Evolutionary conservation across 257 asterid genomes (phyloP).

Genomic region (Linaria vulgaris): DNA sequence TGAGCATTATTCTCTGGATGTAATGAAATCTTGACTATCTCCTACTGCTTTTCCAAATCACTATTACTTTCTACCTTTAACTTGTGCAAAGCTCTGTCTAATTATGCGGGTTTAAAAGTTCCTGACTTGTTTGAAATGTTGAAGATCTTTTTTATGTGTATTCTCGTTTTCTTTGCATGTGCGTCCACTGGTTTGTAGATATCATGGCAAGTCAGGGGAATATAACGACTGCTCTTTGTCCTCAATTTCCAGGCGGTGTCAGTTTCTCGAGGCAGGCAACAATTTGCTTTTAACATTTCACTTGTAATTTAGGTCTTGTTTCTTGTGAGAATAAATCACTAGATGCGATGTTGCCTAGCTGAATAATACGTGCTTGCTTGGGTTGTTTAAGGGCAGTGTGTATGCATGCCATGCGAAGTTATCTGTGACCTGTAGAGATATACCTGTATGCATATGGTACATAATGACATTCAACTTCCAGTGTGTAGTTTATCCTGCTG

Average conservation of each 20-base stretch:
- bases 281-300: conserved; percentile 54
- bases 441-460: neutral
- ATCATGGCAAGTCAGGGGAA: conserved; percentile 85
- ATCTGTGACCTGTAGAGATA: neutral
- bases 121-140: conserved; percentile 38
- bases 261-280: conserved; percentile 88
- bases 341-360: conserved; percentile 33
- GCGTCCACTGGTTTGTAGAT: conserved; percentile 86
- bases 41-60: conserved; percentile 25
- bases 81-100: conserved; percentile 31
- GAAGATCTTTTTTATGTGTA: conserved; percentile 44
- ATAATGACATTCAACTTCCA: conserved; percentile 18
- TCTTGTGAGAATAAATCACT: conserved; percentile 32
- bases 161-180: conserved; percentile 86
- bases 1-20: conserved; percentile 41
- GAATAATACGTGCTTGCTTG: neutral
- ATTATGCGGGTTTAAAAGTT: conserved; percentile 43
- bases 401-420: conserved; percentile 6
- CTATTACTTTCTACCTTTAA: conserved; percentile 34
- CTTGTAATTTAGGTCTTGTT: conserved; percentile 42
- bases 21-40: conserved; percentile 22
- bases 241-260: conserved; percentile 87
- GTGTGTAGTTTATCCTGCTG: conserved; percentile 5
- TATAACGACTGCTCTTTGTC: conserved; percentile 76
- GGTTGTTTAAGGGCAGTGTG: conserved; percentile 1